A percentile compares a stretch with the other conserved stretches of the same genome.
These are phyloP conservation scores for Rhodotorula sp. DNA, from an alignment of 1,284 basidiomycete species.

Conservation along the genomic window DNA sequence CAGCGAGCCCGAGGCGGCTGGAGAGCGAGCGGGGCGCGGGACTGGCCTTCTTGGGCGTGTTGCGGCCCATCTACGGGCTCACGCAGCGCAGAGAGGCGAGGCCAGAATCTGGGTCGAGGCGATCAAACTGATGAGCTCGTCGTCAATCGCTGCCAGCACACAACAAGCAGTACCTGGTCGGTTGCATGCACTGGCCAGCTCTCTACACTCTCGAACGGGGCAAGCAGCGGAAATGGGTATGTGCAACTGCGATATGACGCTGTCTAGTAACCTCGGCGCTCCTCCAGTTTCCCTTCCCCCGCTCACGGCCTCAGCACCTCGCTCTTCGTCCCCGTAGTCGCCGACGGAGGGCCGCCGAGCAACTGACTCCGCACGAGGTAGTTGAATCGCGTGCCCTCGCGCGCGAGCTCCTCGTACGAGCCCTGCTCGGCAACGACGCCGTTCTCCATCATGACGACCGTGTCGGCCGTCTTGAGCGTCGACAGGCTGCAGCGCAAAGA, in stretches of 20 bases:
- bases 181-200: too few relatives aligned
- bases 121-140: background rate
- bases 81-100: too few relatives aligned
- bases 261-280: too few relatives aligned
- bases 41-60: slow-evolving; percentile 5
- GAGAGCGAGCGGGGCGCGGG: slow-evolving; percentile 12
- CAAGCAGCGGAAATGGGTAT: too few relatives aligned
- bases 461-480: slow-evolving; percentile 51
- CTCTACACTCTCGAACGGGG: too few relatives aligned
- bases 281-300: background rate
- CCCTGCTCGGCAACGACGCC: slow-evolving; percentile 82
- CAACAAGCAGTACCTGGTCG: too few relatives aligned
- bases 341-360: slow-evolving; percentile 16
- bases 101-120: too few relatives aligned
- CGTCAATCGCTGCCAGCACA: background rate
- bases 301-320: background rate
- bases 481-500: slow-evolving; percentile 57
- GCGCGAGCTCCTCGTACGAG: slow-evolving; percentile 68
- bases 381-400: slow-evolving; percentile 44
- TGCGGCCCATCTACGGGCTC: slow-evolving; percentile 18
- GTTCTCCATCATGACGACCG: slow-evolving; percentile 63
- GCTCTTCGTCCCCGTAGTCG: background rate
- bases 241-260: too few relatives aligned
- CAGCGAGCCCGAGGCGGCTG: background rate
- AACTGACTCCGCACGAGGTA: slow-evolving; percentile 38